Base-by-base conservation (phyloP, 352 stramenopile species). In the Discostella stelligera region DNA sequence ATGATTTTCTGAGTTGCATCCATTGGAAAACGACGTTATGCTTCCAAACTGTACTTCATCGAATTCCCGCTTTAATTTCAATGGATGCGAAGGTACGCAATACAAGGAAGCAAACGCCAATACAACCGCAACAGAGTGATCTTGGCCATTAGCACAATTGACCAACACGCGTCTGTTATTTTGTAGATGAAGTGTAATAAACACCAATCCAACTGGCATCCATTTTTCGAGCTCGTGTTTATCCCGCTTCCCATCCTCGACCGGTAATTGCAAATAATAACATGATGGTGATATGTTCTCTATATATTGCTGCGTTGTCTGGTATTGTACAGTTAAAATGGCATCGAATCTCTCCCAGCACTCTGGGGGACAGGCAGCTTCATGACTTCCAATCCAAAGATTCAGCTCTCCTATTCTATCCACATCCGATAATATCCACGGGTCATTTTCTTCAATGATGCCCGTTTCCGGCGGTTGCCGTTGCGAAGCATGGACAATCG, bases 261-360 rank as follows among this genome's bases (percentile, higher is more conserved):
- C 79, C 30, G 77, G 75, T 14, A 89, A 48, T 65, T 89, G 81
- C n/a, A 90, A 70, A 65, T 91, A 91, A 30, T 66, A 86, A 4
- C 55, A 54, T 14, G 21, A 20, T 37, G 37, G 20, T 49, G n/a
- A 7, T 21, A 21, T 21, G n/a, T 27, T 37, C 2, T 18, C 37
- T 11, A 70, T 65, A 3, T 52, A 63, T 5, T 66, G 32, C 16
- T 66, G 6, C 30, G 83, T 79, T 6, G 74, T 74, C 18, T 74
- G 71, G 71, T 90, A 91, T 39, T 90, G 76, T 8, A 91, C 82
- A 64, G 89, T 90, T 0, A 91, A 56, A 55, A 91, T 71, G 25
- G 79, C 86, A 76, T 90, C 78, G 62, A 90, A 90, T 32, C 68
- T 32, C 20, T 82, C 49, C 86, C 83, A 91, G 67, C 83, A 90